Evolutionary conservation across 2,329 filamentous ascomycete species (phyloP), one percentile per base, ranked within the genome.

Genomic region (Penicillium sp.): DNA sequence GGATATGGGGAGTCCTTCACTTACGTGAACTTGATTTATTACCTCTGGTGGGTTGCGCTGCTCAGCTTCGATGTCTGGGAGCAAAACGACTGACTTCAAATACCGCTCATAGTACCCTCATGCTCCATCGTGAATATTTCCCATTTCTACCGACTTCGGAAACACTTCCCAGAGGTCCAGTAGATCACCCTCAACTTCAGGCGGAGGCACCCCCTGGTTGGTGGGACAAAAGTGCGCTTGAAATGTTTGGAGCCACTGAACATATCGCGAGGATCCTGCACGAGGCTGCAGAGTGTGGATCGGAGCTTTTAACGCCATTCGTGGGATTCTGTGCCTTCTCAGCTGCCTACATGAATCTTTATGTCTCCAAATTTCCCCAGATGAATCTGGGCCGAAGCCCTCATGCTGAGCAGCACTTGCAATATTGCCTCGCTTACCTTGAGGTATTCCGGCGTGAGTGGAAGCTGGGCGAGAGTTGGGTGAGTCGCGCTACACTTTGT

Each of bases 301-400:
- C 67, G 0, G 61, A 66, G 1, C 56, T 74, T 0, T 60, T 66
- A 49, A 73, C 71, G 0, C 73, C 72, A 0, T 76, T 74, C 46
- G 64, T 70, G 0, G 73, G 72, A 0, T 74, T 75, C n/a, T 75
- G 72, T 45, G 68, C 68, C 2, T 75, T 76, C 34, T 74, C 72
- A 0, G 72, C 73, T 0, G 70, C 69, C 1, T 71, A 69, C 4
- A 63, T 74, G 42, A 74, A 73, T 26, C 51, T 71, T 0, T 75
- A 75, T 48, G 61, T 70, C 2, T 62, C 59, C 3, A 45, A 57
- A 4, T 76, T 73, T 26, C 73, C 73, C 0, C 59, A 60, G 2
- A 75, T 75, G 66, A 74, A 73, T 48, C 51, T 69, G 1, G 58
- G 61, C 1, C 53, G 66, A 9, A 69, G 66, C 42, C 27, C 4